Conservation (phyloP, 768 basidiomycete genomes). For the Candolleomyces efflorescens region DNA sequence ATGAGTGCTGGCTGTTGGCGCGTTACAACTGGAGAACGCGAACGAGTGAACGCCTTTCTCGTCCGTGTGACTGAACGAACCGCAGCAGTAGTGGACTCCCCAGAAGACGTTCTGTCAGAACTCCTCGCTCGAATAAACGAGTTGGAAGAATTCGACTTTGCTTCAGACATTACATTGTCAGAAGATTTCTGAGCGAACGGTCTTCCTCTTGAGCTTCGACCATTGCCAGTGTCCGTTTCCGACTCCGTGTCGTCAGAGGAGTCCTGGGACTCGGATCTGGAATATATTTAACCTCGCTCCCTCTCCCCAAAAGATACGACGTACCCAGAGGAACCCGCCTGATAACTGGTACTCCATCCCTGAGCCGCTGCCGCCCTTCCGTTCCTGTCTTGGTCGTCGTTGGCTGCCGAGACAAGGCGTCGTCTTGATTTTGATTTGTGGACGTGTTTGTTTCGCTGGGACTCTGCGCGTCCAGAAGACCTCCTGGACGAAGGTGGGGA, state of each 20-base stretch:
- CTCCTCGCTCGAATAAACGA: constrained; percentile 27
- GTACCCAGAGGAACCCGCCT: constrained; percentile 79
- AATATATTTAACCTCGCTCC: neutral
- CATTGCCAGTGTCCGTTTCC: neutral
- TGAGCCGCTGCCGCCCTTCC: constrained; percentile 24
- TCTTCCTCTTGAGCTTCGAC: constrained; percentile 45
- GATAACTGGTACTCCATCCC: constrained; percentile 85
- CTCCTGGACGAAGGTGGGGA: constrained; percentile 59
- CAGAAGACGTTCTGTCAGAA: constrained; percentile 33
- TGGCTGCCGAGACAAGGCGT: constrained; percentile 25
- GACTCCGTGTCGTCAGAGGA: constrained; percentile 30
- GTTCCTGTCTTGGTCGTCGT: constrained; percentile 1
- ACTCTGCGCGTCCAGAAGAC: constrained; percentile 47
- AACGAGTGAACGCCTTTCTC: constrained; percentile 57
- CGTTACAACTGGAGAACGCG: constrained; percentile 56
- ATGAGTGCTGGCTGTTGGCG: constrained; percentile 22
- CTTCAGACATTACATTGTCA: neutral
- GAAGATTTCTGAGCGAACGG: constrained; percentile 22
- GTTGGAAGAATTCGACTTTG: constrained; percentile 18
- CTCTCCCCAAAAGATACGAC: constrained; percentile 12
- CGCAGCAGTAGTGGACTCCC: constrained; percentile 33
- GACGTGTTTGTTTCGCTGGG: constrained; percentile 31
- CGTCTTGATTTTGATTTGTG: constrained; percentile 32
- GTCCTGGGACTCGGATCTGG: constrained; percentile 46
- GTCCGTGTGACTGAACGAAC: constrained; percentile 24